Conservation (phyloP, 108 stramenopile species). For the Cyclotella sp. region DNA sequence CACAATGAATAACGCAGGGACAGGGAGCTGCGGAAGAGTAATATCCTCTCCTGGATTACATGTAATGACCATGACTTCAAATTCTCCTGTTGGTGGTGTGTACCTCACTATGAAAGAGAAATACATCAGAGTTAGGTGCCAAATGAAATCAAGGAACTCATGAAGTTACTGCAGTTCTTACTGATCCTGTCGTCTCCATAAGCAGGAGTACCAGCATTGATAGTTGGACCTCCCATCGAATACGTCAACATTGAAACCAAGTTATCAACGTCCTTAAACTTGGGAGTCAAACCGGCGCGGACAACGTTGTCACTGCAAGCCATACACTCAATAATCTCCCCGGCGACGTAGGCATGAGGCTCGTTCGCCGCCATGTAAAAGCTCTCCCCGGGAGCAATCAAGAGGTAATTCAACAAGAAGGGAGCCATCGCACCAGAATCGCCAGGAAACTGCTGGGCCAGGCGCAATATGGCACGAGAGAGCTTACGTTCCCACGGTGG, state of each 20-base stretch:
- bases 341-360: slow-evolving; percentile 95
- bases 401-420: slow-evolving; percentile 84
- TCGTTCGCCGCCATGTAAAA: slow-evolving; percentile 94
- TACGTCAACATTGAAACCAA: slow-evolving; percentile 97
- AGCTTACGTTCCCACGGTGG: slow-evolving; percentile 72
- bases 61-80: slow-evolving; percentile 78
- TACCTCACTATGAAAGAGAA: slow-evolving; percentile 56
- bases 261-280: slow-evolving; percentile 96
- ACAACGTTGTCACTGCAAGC: slow-evolving; percentile 99
- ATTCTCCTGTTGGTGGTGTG: slow-evolving; percentile 81
- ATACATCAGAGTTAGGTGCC: background rate
- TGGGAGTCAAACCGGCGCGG: slow-evolving; percentile 97
- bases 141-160: no score
- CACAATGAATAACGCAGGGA: slow-evolving; percentile 73
- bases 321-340: slow-evolving; percentile 98
- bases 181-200: slow-evolving; percentile 62
- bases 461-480: slow-evolving; percentile 73
- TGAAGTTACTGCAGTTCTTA: background rate
- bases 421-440: slow-evolving; percentile 93
- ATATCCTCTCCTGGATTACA: slow-evolving; percentile 70
- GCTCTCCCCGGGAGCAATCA: slow-evolving; percentile 83
- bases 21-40: slow-evolving; percentile 53
- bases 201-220: slow-evolving; percentile 73
- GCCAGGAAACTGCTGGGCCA: slow-evolving; percentile 88
- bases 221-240: slow-evolving; percentile 76